phyloP scores from a whole-genome alignment of 192 early-diverging fungal genomes.

The Pilaira anomala region DNA sequence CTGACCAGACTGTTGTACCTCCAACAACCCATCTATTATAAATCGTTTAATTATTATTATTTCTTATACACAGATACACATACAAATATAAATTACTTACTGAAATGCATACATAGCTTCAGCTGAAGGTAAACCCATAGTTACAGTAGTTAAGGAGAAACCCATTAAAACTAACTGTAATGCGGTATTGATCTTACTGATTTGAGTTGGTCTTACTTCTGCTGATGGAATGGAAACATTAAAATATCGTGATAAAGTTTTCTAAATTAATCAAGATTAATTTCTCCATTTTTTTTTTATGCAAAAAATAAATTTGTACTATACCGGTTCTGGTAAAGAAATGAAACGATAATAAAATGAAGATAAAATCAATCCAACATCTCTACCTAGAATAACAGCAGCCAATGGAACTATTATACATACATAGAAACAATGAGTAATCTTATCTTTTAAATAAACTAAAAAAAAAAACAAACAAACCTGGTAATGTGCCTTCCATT shows the following conservation, averaged over 20 bases:
- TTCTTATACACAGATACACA: neutral
- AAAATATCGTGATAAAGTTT: constrained; percentile 81
- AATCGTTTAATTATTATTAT: neutral
- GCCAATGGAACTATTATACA: constrained; percentile 62
- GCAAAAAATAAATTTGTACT: neutral
- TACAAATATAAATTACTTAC: constrained; percentile 35
- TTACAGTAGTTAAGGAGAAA: constrained; percentile 67
- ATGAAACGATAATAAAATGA: constrained; percentile 84
- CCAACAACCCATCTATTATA: neutral
- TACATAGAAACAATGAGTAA: neutral
- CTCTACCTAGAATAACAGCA: constrained; percentile 80
- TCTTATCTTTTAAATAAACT: neutral
- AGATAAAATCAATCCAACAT: constrained; percentile 72
- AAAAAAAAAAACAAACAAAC: constrained; percentile 45
- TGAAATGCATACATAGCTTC: constrained; percentile 58
- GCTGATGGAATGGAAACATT: constrained; percentile 89
- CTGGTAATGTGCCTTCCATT: constrained; percentile 73
- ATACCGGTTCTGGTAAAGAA: constrained; percentile 78
- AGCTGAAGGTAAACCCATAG: constrained; percentile 61
- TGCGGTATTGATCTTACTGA: constrained; percentile 92
- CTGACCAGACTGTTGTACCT: too few species aligned
- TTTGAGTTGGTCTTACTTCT: constrained; percentile 83
- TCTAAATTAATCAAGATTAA: constrained; percentile 43
- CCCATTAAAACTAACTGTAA: constrained; percentile 84
- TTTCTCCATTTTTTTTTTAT: constrained; percentile 3